Conservation (phyloP, 768 basidiomycete genomes). For the Candolleomyces eurysporus region DNA sequence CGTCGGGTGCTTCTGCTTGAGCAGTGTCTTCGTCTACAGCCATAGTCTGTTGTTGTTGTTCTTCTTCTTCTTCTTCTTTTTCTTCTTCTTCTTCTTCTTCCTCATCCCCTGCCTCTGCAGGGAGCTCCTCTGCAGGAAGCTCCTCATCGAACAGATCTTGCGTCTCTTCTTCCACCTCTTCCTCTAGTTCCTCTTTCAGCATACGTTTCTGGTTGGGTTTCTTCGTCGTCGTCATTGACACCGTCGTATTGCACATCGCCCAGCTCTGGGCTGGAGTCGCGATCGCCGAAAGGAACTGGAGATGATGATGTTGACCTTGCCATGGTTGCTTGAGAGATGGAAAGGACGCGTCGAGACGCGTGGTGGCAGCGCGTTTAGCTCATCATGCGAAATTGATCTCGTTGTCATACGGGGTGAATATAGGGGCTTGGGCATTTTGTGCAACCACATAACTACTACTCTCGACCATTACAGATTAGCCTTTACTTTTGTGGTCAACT, state of each 20-base stretch:
- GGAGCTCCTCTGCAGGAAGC: slow-evolving; percentile 4
- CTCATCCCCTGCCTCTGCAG: not conserved
- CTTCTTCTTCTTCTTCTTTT: slow-evolving; percentile 8
- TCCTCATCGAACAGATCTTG: slow-evolving; percentile 7
- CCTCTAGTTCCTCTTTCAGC: slow-evolving; percentile 1
- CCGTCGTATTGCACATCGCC: too few relatives aligned
- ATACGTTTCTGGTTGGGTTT: not conserved
- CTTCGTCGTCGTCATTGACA: not conserved
- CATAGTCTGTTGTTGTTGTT: slow-evolving; percentile 2
- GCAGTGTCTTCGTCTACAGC: slow-evolving; percentile 1
- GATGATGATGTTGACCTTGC: not conserved
- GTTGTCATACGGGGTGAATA: not conserved
- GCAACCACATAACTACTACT: not conserved
- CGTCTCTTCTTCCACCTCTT: slow-evolving; percentile 9
- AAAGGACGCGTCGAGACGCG: not conserved
- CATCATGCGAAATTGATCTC: not conserved
- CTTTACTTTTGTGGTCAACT: slow-evolving; percentile 44
- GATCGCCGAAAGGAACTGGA: not conserved
- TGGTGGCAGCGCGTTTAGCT: not conserved
- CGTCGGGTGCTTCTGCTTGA: slow-evolving; percentile 1
- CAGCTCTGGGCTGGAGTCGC: too few relatives aligned
- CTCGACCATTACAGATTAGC: slow-evolving; percentile 31
- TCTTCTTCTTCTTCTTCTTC: slow-evolving; percentile 7
- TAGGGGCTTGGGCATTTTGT: not conserved
- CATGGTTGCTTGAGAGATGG: not conserved